Evolutionary conservation across 768 basidiomycete species (phyloP).

Genomic region (Tulasnella sp.): DNA sequence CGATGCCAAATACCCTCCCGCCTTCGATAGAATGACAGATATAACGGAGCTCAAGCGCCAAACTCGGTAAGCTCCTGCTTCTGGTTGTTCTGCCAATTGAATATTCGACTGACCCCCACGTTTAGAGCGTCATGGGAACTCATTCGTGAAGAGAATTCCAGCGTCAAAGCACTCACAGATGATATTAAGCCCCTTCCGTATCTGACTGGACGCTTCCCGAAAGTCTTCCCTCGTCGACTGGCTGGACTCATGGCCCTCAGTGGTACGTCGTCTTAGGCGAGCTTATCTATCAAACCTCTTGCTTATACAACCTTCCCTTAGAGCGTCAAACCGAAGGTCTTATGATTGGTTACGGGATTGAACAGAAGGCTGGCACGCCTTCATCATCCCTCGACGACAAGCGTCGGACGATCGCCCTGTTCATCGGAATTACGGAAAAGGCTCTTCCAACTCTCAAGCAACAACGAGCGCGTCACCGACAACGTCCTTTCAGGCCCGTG

Average conservation of each 20-base stretch:
- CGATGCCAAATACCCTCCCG: conserved; percentile 2
- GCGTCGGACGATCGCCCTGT: background rate
- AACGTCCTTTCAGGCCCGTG: background rate
- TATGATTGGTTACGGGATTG: background rate
- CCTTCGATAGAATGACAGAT: background rate
- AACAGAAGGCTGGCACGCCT: background rate
- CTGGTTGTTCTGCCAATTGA: background rate
- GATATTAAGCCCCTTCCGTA: background rate
- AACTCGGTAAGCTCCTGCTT: background rate
- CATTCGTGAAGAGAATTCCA: background rate
- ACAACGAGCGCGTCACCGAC: background rate
- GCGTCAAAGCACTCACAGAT: background rate
- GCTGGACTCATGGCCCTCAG: conserved; percentile 7
- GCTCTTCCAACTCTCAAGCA: too few species aligned
- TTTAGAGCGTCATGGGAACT: background rate
- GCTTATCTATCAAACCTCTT: background rate
- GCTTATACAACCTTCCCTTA: background rate
- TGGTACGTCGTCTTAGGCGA: background rate
- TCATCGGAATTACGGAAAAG: background rate
- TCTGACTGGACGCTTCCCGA: background rate
- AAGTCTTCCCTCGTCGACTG: background rate
- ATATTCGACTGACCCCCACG: background rate
- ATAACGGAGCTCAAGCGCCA: background rate
- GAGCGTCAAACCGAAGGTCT: conserved; percentile 9
- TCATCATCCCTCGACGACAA: background rate